Percentiles rank a stretch among this genome's conserved stretches.
phyloP scores from a whole-genome alignment of 345 rosid species.

The Physaria fendleri region DNA sequence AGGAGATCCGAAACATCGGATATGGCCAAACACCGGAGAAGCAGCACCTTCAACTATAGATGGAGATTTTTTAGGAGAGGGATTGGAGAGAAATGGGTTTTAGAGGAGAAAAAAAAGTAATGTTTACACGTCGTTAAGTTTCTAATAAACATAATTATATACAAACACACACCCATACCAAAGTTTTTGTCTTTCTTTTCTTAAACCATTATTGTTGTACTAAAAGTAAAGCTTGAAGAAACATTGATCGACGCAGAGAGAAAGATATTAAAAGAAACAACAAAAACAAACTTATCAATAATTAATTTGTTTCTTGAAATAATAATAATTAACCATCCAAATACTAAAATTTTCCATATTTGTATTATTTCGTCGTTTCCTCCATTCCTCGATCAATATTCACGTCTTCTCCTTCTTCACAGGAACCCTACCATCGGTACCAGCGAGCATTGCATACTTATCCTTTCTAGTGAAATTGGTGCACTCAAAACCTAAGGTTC shows the following conservation, averaged over 20 bases:
- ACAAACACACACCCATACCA: conserved; percentile 2
- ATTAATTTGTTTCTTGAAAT: neutral
- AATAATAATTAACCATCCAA: conserved; percentile 4
- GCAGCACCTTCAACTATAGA: too few relatives aligned
- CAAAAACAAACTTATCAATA: conserved; percentile 13
- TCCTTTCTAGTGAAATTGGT: conserved; percentile 88
- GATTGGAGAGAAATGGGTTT: too few relatives aligned
- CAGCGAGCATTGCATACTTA: conserved; percentile 83
- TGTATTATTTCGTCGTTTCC: conserved; percentile 17
- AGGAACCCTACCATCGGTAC: conserved; percentile 65
- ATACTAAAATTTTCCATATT: conserved; percentile 4
- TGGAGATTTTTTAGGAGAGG: too few relatives aligned
- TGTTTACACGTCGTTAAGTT: neutral
- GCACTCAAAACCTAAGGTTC: conserved; percentile 85
- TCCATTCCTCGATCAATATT: conserved; percentile 2
- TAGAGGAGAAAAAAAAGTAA: neutral
- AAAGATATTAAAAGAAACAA: conserved; percentile 1
- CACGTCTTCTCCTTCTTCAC: conserved; percentile 26
- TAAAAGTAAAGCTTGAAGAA: conserved; percentile 6
- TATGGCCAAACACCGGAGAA: too few relatives aligned
- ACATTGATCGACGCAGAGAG: neutral
- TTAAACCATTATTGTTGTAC: conserved; percentile 19
- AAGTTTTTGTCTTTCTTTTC: neutral
- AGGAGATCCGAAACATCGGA: too few relatives aligned
- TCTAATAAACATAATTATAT: conserved; percentile 1